phyloP scores from a whole-genome alignment of 768 basidiomycete genomes.

The Solioccasus polychromus region DNA sequence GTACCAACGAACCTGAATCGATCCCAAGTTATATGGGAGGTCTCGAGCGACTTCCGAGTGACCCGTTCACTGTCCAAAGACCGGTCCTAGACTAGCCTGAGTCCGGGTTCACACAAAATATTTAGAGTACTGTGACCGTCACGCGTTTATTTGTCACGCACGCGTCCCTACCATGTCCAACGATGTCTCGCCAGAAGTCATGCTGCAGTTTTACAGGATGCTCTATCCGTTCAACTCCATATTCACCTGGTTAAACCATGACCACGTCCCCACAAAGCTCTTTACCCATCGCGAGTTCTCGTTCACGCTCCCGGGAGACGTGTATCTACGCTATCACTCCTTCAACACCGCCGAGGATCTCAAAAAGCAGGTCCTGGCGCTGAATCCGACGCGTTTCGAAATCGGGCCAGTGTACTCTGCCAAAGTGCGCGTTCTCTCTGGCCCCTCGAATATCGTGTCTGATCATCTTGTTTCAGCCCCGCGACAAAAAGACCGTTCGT shows the following conservation, averaged over 20 bases:
- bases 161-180: constrained; percentile 13
- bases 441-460: background rate
- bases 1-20: background rate
- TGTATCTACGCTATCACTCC: constrained; percentile 93
- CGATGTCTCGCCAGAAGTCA: constrained; percentile 54
- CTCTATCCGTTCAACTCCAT: constrained; percentile 94
- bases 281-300: constrained; percentile 96
- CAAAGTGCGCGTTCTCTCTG: constrained; percentile 53
- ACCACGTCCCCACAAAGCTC: constrained; percentile 70
- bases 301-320: constrained; percentile 86
- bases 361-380: constrained; percentile 80
- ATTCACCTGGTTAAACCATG: constrained; percentile 94
- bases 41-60: too few species aligned
- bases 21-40: too few species aligned
- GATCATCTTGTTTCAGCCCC: constrained; percentile 51
- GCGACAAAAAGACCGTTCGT: constrained; percentile 82
- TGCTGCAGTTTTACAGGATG: constrained; percentile 80
- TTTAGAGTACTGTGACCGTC: too few species aligned
- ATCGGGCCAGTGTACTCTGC: constrained; percentile 93
- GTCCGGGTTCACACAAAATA: too few species aligned
- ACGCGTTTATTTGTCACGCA: constrained; percentile 16
- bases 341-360: constrained; percentile 84
- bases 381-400: constrained; percentile 93
- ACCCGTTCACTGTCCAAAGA: too few species aligned
- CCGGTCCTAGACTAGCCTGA: too few species aligned